phyloP scores from a whole-genome alignment of 2,329 filamentous ascomycete species.

The Acarospora socialis region DNA sequence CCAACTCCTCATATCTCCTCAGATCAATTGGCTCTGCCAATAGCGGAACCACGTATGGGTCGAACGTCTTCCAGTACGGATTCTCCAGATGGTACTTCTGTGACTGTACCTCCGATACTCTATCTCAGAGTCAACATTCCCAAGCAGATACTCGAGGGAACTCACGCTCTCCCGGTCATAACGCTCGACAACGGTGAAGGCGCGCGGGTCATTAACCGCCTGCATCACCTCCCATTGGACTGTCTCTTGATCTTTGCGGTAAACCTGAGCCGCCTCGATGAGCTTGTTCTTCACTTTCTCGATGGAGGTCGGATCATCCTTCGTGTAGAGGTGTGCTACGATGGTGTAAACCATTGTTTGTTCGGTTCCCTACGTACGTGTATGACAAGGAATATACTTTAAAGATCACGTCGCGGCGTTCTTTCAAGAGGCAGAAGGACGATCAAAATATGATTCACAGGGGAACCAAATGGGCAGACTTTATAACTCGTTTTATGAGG shows the following conservation, averaged over 20 bases:
- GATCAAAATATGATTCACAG: no score
- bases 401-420: no score
- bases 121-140: no score
- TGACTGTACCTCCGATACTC: no score
- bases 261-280: conserved; percentile 58
- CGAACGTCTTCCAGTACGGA: conserved; percentile 64
- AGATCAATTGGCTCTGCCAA: conserved; percentile 57
- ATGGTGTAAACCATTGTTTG: conserved; percentile 6
- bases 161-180: conserved; percentile 51
- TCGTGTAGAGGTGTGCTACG: conserved; percentile 43
- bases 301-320: conserved; percentile 49
- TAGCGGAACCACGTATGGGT: conserved; percentile 56
- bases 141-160: no score
- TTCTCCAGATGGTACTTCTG: conserved; percentile 53
- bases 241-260: conserved; percentile 58
- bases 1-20: conserved; percentile 51
- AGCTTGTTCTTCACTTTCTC: conserved; percentile 57
- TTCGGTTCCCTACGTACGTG: no score
- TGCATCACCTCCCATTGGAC: conserved; percentile 66
- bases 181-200: conserved; percentile 63
- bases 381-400: no score
- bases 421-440: no score
- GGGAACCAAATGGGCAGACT: no score
- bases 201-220: conserved; percentile 50
- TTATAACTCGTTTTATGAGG: no score